Evolutionary conservation across 2,329 filamentous ascomycete species (phyloP).

Genomic region (Ophiostoma pallidulum): DNA sequence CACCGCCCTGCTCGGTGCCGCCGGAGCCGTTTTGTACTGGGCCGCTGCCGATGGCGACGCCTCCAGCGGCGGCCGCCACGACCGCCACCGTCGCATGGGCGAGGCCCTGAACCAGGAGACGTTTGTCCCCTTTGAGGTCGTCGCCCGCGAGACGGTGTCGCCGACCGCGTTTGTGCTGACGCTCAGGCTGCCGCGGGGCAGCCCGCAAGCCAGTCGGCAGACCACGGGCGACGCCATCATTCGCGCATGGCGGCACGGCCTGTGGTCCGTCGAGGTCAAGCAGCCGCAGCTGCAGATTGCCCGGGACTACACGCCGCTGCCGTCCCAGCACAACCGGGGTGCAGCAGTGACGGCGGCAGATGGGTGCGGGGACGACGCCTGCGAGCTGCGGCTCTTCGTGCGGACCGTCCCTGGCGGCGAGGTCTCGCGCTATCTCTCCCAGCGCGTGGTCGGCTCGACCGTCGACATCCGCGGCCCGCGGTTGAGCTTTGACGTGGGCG

Average conservation of each 20-base stretch:
- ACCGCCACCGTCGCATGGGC: no score
- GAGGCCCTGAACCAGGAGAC: conserved; percentile 44
- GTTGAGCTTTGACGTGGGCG: conserved; percentile 49
- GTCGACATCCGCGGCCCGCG: conserved; percentile 75
- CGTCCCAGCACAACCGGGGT: no score
- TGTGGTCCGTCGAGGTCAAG: conserved; percentile 89
- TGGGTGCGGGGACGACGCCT: conserved; percentile 19
- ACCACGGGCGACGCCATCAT: conserved; percentile 20
- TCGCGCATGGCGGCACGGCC: conserved; percentile 48
- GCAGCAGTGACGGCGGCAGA: conserved; percentile 25
- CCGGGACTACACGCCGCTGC: conserved; percentile 82
- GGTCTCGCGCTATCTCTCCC: conserved; percentile 71
- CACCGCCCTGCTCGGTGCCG: no score
- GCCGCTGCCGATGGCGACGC: neutral
- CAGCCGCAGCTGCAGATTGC: conserved; percentile 92
- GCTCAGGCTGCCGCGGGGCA: conserved; percentile 34
- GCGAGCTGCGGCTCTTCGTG: conserved; percentile 59
- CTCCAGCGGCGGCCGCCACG: neutral
- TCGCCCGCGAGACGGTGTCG: conserved; percentile 52
- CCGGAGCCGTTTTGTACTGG: no score
- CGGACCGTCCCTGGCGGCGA: conserved; percentile 72
- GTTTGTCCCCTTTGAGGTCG: conserved; percentile 59
- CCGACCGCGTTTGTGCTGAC: conserved; percentile 61
- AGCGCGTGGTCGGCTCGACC: conserved; percentile 49
- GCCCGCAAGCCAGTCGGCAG: neutral